Evolutionary conservation across 2,329 filamentous ascomycete species (phyloP).

Genomic region (Cladosporium austrohemisphaericum): DNA sequence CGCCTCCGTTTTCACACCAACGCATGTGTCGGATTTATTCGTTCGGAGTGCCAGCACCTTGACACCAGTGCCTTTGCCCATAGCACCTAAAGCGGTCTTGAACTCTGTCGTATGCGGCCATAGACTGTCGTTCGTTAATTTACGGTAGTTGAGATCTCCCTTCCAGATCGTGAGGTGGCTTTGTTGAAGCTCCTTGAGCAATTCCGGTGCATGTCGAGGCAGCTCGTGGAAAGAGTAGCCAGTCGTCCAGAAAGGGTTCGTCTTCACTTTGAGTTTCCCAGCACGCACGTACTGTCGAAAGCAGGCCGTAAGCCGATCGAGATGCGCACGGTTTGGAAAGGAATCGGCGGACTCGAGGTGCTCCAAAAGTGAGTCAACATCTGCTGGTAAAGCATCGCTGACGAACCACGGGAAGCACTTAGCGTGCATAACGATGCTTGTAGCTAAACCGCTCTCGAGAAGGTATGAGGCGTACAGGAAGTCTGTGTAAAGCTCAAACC

Average conservation of each 20-base stretch:
- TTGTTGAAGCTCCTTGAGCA: slow-evolving; percentile 73
- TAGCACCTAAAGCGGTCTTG: slow-evolving; percentile 73
- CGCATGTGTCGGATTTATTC: slow-evolving; percentile 94
- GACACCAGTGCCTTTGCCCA: slow-evolving; percentile 76
- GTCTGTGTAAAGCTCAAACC: slow-evolving; percentile 95
- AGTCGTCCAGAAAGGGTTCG: slow-evolving; percentile 88
- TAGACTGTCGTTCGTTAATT: slow-evolving; percentile 61
- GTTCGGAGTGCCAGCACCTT: slow-evolving; percentile 84
- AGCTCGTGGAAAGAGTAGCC: slow-evolving; percentile 85
- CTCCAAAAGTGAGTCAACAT: slow-evolving; percentile 77
- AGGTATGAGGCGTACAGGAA: slow-evolving; percentile 88
- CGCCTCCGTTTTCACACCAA: slow-evolving; percentile 73
- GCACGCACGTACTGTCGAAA: slow-evolving; percentile 42
- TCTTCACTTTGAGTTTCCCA: slow-evolving; percentile 75
- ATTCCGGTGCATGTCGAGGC: slow-evolving; percentile 61
- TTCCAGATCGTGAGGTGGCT: slow-evolving; percentile 93
- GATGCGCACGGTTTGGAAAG: slow-evolving; percentile 47
- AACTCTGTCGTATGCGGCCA: slow-evolving; percentile 92
- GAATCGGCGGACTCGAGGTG: slow-evolving; percentile 70
- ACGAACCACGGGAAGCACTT: slow-evolving; percentile 99
- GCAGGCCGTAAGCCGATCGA: slow-evolving; percentile 2
- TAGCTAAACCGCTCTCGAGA: slow-evolving; percentile 77
- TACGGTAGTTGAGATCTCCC: slow-evolving; percentile 93
- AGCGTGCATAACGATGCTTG: slow-evolving; percentile 80
- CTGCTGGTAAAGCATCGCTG: slow-evolving; percentile 82